These are phyloP conservation scores for Eucalyptus tenuipes DNA, from an alignment of 345 rosid genomes.

Conservation along the genomic window DNA sequence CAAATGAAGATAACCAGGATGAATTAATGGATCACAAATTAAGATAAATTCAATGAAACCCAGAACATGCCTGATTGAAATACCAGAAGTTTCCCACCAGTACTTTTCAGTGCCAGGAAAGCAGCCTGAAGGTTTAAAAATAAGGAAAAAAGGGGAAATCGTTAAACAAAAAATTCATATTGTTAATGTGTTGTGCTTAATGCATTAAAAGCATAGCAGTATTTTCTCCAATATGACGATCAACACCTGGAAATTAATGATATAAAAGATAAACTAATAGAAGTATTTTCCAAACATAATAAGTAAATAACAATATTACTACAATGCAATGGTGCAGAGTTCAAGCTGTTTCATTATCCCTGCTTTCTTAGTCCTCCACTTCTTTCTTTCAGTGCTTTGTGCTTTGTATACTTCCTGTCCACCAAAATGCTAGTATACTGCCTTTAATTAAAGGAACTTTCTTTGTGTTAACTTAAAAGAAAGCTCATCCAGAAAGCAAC, in stretches of 20 bases:
- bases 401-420: neutral
- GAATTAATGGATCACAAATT: neutral
- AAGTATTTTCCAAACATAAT: neutral
- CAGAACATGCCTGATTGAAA: constrained; percentile 81
- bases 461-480: neutral
- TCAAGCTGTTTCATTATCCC: neutral
- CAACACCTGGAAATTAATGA: neutral
- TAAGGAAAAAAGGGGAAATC: neutral
- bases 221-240: neutral
- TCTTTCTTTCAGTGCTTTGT: neutral
- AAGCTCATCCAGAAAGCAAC: neutral
- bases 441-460: neutral
- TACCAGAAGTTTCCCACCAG: constrained; percentile 91
- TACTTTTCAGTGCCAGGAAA: constrained; percentile 87
- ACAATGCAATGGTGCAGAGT: neutral
- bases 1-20: neutral
- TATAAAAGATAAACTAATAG: neutral
- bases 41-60: neutral
- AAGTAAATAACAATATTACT: neutral
- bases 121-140: constrained; percentile 49
- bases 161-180: neutral
- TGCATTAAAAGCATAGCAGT: neutral
- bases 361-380: neutral
- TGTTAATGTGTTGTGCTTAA: neutral
- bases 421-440: neutral